Evolutionary conservation across 2,329 filamentous ascomycete genomes (phyloP).

Genomic region (Huntiella bhutanensis): DNA sequence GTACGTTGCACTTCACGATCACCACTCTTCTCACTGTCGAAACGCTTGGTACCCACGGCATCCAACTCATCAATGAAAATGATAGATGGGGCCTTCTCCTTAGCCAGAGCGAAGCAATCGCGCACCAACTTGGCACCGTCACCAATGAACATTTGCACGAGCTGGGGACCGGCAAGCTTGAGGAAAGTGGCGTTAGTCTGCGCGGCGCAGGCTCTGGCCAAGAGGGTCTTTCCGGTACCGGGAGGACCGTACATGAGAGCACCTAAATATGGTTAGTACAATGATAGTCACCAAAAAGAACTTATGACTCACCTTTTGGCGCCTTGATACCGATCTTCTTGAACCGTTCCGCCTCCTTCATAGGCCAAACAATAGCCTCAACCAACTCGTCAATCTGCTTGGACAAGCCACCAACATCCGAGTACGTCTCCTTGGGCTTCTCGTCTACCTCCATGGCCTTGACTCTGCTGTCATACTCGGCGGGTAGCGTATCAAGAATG

Average conservation of each 20-base stretch:
- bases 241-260: slow-evolving; percentile 95
- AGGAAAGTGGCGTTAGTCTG: slow-evolving; percentile 98
- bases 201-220: slow-evolving; percentile 88
- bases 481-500: slow-evolving; percentile 85
- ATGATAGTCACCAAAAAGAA: not conserved
- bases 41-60: slow-evolving; percentile 95
- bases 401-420: slow-evolving; percentile 87
- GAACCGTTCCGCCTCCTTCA: slow-evolving; percentile 98
- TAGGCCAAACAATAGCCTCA: slow-evolving; percentile 96
- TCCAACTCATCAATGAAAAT: slow-evolving; percentile 99
- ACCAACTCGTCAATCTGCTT: slow-evolving; percentile 99
- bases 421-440: slow-evolving; percentile 98
- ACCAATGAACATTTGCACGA: slow-evolving; percentile 99
- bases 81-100: slow-evolving; percentile 96
- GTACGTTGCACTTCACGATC: slow-evolving; percentile 96
- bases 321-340: slow-evolving; percentile 99
- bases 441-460: slow-evolving; percentile 99
- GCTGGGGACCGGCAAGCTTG: slow-evolving; percentile 90
- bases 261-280: slow-evolving; percentile 31
- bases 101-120: slow-evolving; percentile 91
- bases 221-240: slow-evolving; percentile 75
- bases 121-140: slow-evolving; percentile 95
- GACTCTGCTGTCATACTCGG: slow-evolving; percentile 95
- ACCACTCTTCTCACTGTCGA: slow-evolving; percentile 95
- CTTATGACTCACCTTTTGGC: slow-evolving; percentile 57